phyloP scores from a whole-genome alignment of 129 eudicot genomes.

The Chrysanthemum lavandulifolium region DNA sequence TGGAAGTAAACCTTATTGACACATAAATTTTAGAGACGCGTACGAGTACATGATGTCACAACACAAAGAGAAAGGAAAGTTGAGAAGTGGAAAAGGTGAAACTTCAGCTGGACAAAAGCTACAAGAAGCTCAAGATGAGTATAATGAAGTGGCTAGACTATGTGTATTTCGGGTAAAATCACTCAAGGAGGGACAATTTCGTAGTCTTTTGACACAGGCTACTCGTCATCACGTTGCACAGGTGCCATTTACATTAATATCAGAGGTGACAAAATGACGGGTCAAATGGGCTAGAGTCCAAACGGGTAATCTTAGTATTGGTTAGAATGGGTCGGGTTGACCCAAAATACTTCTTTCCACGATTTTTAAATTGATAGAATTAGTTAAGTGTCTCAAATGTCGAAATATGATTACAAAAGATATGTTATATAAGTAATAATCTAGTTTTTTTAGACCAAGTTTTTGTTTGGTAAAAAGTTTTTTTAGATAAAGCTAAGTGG shows the following conservation, averaged over 20 bases:
- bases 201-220: constrained; percentile 91
- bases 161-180: constrained; percentile 80
- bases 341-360: not conserved
- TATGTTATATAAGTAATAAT: not conserved
- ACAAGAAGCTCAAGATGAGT: constrained; percentile 76
- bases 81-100: constrained; percentile 70
- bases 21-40: constrained; percentile 10
- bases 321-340: not conserved
- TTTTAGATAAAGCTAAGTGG: not conserved
- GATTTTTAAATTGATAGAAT: not conserved
- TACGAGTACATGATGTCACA: constrained; percentile 78
- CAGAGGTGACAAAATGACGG: constrained; percentile 4
- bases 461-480: not conserved
- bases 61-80: constrained; percentile 67
- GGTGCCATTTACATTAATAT: constrained; percentile 38
- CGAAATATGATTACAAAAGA: not conserved
- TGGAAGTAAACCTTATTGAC: constrained; percentile 22
- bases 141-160: constrained; percentile 67
- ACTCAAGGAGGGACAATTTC: constrained; percentile 88
- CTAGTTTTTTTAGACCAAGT: too few relatives aligned
- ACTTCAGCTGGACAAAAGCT: constrained; percentile 55
- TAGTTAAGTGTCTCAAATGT: too few relatives aligned
- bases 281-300: not conserved
- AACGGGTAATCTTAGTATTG: not conserved
- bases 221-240: constrained; percentile 97